These are phyloP conservation scores for Orbilia oligospora DNA, from an alignment of 2,329 filamentous ascomycete genomes.

Conservation along the genomic window DNA sequence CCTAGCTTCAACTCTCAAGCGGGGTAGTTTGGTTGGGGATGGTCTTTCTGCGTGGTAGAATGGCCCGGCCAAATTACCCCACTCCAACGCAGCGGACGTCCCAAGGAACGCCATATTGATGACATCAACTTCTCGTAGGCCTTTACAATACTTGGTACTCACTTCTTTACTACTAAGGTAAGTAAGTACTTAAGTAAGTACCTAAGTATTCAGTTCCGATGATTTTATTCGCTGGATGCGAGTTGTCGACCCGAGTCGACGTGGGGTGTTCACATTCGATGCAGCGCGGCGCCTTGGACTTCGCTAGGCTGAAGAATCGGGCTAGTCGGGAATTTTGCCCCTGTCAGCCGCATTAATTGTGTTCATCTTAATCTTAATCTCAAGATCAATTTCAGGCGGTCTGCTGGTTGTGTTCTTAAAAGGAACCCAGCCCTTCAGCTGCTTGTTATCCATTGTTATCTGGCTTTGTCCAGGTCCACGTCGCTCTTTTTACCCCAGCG, in stretches of 20 bases:
- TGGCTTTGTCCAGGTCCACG: not conserved
- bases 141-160: not conserved
- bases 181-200: no score
- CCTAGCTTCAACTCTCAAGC: slow-evolving; percentile 8
- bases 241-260: not conserved
- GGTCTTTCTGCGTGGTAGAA: not conserved
- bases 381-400: not conserved
- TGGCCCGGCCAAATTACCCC: slow-evolving; percentile 18
- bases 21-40: slow-evolving; percentile 17
- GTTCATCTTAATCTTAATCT: slow-evolving; percentile 10
- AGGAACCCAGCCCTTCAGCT: slow-evolving; percentile 9
- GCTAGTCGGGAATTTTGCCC: slow-evolving; percentile 7
- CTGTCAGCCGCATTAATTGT: slow-evolving; percentile 24
- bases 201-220: not conserved
- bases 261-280: not conserved
- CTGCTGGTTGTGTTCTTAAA: not conserved
- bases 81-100: slow-evolving; percentile 4
- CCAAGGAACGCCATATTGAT: not conserved
- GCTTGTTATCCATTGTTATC: not conserved
- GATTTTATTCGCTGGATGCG: not conserved
- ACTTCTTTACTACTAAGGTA: no score
- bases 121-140: not conserved
- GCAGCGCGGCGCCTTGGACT: slow-evolving; percentile 11
- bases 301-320: slow-evolving; percentile 6
- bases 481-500: not conserved